Base-by-base conservation (phyloP, 495 filamentous ascomycete genomes). In the Neurospora sp. region DNA sequence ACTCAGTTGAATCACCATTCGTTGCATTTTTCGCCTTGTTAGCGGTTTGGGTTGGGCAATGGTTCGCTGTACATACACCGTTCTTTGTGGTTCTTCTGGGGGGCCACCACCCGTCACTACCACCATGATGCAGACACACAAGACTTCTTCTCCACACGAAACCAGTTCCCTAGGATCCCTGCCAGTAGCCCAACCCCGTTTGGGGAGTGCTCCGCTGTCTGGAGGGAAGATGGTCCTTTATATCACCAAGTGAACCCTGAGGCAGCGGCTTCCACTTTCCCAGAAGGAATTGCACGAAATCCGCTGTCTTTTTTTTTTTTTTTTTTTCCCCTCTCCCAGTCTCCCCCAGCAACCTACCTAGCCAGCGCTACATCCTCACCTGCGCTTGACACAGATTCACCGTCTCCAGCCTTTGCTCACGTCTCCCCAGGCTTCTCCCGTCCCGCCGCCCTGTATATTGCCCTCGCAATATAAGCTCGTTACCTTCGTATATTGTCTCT, bases 361-460 rank as follows among this genome's bases (percentile, higher is more conserved):
- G 45, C 15, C 73, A 75, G 66, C 75, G 73, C 77, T 71, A 74
- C 74, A 28, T 28, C 21, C 62, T 62, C 42, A 70, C 69, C 43
- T 72, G 62, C 76, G 54, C 70, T 74, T 42, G 21, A 66, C 75
- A 45, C 71, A 28, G 69, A 31, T 71, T 74, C 69, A 69, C 70
- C 71, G 48, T 70, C 19, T 31, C 73, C 48, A 70, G 45, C 71
- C 73, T 71, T 69, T 77, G 62, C 72, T 71, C 73, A 73, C 74
- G 54, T 62, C 71, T 69, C 69, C 71, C 70, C 71, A 75, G 42
- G 77, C 72, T 73, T 71, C 72, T 81, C 77, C 81, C 81, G 79
- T 81, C 80, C 80, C 81, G 79, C 78, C 76, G 80, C 73, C 69
- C 28, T 34, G 54, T 81, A 82, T 81, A 82, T 82, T 82, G 77